Percentiles rank a stretch among this genome's conserved stretches.
phyloP scores from a whole-genome alignment of 2,329 filamentous ascomycete species.

The Exophiala alcalophila region DNA sequence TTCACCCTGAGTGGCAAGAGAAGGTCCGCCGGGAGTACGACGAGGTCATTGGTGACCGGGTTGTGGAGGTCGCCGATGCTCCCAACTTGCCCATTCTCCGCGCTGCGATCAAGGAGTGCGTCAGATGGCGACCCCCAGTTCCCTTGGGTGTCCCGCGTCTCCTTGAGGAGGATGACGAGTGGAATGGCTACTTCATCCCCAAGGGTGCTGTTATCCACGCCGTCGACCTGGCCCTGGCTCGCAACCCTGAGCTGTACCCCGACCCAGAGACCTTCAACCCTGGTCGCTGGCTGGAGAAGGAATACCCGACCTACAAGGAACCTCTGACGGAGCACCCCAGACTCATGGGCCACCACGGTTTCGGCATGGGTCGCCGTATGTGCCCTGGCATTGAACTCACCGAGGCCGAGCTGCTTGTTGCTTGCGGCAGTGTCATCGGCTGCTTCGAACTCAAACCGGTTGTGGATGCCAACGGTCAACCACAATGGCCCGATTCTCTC shows the following conservation, averaged over 20 bases:
- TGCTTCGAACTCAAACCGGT: constrained; percentile 30
- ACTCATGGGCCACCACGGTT: constrained; percentile 31
- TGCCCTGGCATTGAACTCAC: constrained; percentile 33
- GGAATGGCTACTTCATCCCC: constrained; percentile 48
- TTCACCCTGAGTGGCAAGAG: constrained; percentile 49
- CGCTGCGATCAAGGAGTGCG: constrained; percentile 43
- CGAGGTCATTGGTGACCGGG: constrained; percentile 41
- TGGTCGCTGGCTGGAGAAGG: constrained; percentile 33
- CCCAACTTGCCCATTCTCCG: constrained; percentile 39
- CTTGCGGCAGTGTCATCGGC: constrained; percentile 31
- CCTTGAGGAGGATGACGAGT: constrained; percentile 52
- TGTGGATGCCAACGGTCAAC: constrained; percentile 29
- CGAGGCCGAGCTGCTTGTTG: constrained; percentile 30
- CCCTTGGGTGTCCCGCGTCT: constrained; percentile 51
- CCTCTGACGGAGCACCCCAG: constrained; percentile 34
- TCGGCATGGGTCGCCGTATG: constrained; percentile 34
- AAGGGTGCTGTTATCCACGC: constrained; percentile 48
- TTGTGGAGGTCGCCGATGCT: constrained; percentile 45
- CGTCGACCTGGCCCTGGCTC: constrained; percentile 37
- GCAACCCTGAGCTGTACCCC: constrained; percentile 33
- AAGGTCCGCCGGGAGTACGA: constrained; percentile 48
- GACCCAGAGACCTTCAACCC: constrained; percentile 33
- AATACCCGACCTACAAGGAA: constrained; percentile 34
- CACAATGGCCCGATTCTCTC: constrained; percentile 25
- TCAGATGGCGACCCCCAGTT: constrained; percentile 51